Evolutionary conservation across 352 stramenopile species (phyloP), one percentile per base, ranked within the genome.

Genomic region (Phytophthora megakarya): DNA sequence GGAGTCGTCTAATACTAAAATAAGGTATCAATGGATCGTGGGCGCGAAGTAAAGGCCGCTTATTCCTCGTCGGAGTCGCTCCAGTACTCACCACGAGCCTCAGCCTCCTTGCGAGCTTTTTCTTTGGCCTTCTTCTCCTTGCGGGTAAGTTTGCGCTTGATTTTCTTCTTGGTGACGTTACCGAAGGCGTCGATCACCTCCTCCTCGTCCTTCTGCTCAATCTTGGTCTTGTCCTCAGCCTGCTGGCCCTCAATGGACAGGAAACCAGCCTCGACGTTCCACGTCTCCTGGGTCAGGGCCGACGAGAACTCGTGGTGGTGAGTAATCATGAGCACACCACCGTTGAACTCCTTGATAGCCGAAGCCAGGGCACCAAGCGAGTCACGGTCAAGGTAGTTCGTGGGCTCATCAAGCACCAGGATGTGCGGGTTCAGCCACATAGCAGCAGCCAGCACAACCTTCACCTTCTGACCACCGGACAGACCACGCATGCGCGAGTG

Each of bases 401-500:
- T 98, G 25, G 95, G 95, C 79, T 98, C 95, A 80, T 98, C 94
- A 49, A 98, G 80, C 62, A 98, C 92, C 62, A 98, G 79, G 55
- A 98, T 89, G 84, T 98, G 91, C 48, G 95, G 90, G 86, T 98
- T 96, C 69, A 97, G 97, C 96, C 92, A 98, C 86, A 98, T 98
- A 54, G 92, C 94, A 73, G 96, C 96, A 50, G 80, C 97, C 37
- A 99, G 79, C 58, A 99, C 97, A 43, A 99, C 96, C 92, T 99
- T 99, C 33, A 99, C 96, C 88, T 99, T 99, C 82, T 99, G 97
- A 70, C 97, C 97, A 77, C 97, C 97, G 46, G 94, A 98, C 32
- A 99, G 83, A 80, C 96, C 96, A 70, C 93, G 94, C 89, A 99
- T 99, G 70, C 96, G 95, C 67, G 97, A 98, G 88, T 99, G 97